A percentile compares a stretch with the other conserved stretches of the same genome.
These are phyloP conservation scores for Boletus huronensis DNA, from an alignment of 768 basidiomycete species.

Conservation along the genomic window DNA sequence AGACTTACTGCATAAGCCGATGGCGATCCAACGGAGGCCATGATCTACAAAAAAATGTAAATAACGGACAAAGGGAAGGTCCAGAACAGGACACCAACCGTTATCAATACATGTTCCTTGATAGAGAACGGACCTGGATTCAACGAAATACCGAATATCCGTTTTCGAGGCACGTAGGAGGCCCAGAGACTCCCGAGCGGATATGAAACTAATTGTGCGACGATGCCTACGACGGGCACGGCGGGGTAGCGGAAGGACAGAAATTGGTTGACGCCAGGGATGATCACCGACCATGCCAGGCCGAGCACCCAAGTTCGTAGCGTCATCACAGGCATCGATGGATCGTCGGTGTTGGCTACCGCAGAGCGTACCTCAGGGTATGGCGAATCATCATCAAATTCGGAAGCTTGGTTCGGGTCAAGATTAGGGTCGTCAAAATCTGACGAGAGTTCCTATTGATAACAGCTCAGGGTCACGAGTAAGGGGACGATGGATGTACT, in stretches of 20 bases:
- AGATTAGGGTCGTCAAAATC: slow-evolving; percentile 28
- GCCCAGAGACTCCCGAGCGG: slow-evolving; percentile 63
- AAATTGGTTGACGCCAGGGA: slow-evolving; percentile 68
- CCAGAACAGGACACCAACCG: slow-evolving; percentile 38
- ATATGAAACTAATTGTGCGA: slow-evolving; percentile 69
- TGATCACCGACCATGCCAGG: slow-evolving; percentile 61
- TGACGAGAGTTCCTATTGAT: slow-evolving; percentile 2
- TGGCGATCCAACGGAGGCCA: slow-evolving; percentile 58
- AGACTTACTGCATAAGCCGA: slow-evolving; percentile 57
- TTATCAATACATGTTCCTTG: slow-evolving; percentile 72
- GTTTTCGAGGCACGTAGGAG: slow-evolving; percentile 48
- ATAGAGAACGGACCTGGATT: slow-evolving; percentile 78
- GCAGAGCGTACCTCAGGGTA: slow-evolving; percentile 72
- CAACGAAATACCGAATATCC: slow-evolving; percentile 55
- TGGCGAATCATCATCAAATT: slow-evolving; percentile 59
- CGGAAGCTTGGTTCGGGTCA: slow-evolving; percentile 7
- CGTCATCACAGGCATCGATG: slow-evolving; percentile 56
- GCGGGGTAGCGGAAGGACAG: slow-evolving; percentile 75
- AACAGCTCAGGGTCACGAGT: neutral
- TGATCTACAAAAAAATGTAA: slow-evolving; percentile 35
- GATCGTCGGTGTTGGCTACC: slow-evolving; percentile 70
- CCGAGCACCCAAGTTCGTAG: slow-evolving; percentile 74
- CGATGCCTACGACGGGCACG: slow-evolving; percentile 58
- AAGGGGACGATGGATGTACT: neutral
- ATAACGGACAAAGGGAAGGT: slow-evolving; percentile 6